Percentiles rank a stretch among this genome's conserved stretches.
These are phyloP conservation scores for Suillus weaverae DNA, from an alignment of 768 basidiomycete species.

Conservation along the genomic window DNA sequence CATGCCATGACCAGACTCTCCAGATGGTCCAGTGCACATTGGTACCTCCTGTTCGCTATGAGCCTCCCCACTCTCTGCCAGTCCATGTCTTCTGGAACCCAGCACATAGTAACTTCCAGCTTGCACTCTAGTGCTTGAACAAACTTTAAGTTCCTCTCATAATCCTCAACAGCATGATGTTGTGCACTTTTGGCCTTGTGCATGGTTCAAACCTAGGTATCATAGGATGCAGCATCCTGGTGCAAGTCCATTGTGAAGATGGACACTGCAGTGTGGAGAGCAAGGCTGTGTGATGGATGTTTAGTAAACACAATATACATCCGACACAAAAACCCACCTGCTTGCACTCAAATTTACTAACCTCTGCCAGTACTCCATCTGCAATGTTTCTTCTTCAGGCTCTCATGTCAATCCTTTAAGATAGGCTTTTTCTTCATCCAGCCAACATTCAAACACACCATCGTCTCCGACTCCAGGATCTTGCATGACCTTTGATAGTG, in stretches of 20 bases:
- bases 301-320: neutral
- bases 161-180: slow-evolving; percentile 16
- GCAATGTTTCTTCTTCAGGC: slow-evolving; percentile 13
- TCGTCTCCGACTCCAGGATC: slow-evolving; percentile 9
- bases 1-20: slow-evolving; percentile 18
- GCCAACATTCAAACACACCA: slow-evolving; percentile 12
- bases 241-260: too few relatives aligned
- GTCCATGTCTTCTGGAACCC: slow-evolving; percentile 11
- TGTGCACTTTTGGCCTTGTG: slow-evolving; percentile 12
- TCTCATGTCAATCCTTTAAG: slow-evolving; percentile 8
- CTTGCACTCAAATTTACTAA: slow-evolving; percentile 1
- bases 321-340: slow-evolving; percentile 10
- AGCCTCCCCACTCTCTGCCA: slow-evolving; percentile 1
- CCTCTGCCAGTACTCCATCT: slow-evolving; percentile 19
- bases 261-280: too few relatives aligned
- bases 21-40: slow-evolving; percentile 15
- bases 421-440: slow-evolving; percentile 13
- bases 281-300: too few relatives aligned
- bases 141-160: slow-evolving; percentile 6
- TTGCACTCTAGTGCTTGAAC: slow-evolving; percentile 14
- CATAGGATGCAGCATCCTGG: too few relatives aligned
- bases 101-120: slow-evolving; percentile 9
- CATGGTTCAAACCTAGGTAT: neutral
- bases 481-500: slow-evolving; percentile 7
- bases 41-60: slow-evolving; percentile 2